Conservation (phyloP, 345 rosid species). For the Syzygium aromaticum region DNA sequence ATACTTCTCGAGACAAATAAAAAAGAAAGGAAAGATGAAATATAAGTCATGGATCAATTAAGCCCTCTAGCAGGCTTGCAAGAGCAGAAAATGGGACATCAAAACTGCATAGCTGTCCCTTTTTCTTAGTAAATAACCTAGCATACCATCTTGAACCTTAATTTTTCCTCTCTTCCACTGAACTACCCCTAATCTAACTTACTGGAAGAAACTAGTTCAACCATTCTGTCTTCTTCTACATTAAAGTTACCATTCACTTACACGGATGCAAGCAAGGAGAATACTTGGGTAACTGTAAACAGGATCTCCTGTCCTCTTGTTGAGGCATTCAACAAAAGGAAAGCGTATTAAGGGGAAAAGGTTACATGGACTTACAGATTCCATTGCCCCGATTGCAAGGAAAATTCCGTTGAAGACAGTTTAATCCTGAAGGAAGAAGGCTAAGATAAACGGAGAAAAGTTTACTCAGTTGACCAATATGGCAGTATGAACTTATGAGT, state of each 20-base stretch:
- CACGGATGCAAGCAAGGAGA: neutral
- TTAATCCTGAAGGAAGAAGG: slow-evolving; percentile 35
- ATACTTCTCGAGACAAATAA: neutral
- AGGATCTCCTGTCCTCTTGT: neutral
- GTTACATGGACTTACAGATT: slow-evolving; percentile 33
- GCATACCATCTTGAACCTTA: too few relatives aligned
- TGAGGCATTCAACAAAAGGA: neutral
- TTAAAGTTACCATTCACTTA: neutral
- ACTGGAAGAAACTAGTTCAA: neutral
- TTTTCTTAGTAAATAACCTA: neutral
- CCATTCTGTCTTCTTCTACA: neutral
- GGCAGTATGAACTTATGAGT: neutral
- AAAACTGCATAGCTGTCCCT: neutral
- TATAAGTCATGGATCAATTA: neutral
- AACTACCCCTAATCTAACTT: too few relatives aligned
- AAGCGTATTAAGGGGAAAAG: neutral
- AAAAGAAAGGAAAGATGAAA: neutral
- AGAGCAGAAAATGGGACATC: neutral
- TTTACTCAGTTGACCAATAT: neutral
- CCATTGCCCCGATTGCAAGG: slow-evolving; percentile 46
- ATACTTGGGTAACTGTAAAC: neutral
- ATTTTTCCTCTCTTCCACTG: neutral
- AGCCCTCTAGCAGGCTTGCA: neutral
- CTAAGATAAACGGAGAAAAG: slow-evolving; percentile 15
- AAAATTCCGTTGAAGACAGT: slow-evolving; percentile 62